phyloP scores from a whole-genome alignment of 495 filamentous ascomycete species.

The Durotheca rogersii region DNA sequence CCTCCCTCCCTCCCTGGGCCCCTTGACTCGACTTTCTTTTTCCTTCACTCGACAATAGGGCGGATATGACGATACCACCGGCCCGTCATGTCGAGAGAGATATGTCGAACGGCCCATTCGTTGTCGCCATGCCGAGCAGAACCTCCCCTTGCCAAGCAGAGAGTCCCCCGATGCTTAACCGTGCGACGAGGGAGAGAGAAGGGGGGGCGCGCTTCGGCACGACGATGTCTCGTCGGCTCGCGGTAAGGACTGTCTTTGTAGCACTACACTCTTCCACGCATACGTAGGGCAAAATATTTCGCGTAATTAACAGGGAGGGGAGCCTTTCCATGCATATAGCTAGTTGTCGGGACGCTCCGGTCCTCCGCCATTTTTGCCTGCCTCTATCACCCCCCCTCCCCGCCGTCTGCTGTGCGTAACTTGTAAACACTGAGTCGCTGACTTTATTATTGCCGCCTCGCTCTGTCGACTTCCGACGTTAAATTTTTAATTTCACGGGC shows the following conservation, averaged over 20 bases:
- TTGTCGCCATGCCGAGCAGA: too few species aligned
- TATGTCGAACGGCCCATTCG: too few species aligned
- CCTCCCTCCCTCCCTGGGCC: too few species aligned
- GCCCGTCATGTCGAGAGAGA: too few species aligned
- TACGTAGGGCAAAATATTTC: conserved; percentile 18
- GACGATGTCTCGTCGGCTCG: conserved; percentile 12
- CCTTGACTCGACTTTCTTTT: too few species aligned
- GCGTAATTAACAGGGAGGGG: conserved; percentile 18
- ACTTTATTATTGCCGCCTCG: conserved; percentile 15
- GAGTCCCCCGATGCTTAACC: too few species aligned
- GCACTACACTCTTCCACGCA: conserved; percentile 25
- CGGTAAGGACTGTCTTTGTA: conserved; percentile 32
- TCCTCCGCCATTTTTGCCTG: conserved; percentile 3
- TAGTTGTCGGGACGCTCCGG: conserved; percentile 1
- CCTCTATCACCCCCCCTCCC: conserved; percentile 13
- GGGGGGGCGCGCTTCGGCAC: too few species aligned
- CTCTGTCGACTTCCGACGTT: not conserved
- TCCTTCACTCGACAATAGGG: too few species aligned
- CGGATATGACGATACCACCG: too few species aligned
- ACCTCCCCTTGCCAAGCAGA: too few species aligned
- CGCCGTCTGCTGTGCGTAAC: conserved; percentile 1
- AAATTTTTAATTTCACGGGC: not conserved
- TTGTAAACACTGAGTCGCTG: too few species aligned
- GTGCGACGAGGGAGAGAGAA: too few species aligned
- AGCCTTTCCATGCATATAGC: conserved; percentile 10